Base-by-base conservation (phyloP, 2,329 filamentous ascomycete genomes). In the Colletotrichum acutatum region DNA sequence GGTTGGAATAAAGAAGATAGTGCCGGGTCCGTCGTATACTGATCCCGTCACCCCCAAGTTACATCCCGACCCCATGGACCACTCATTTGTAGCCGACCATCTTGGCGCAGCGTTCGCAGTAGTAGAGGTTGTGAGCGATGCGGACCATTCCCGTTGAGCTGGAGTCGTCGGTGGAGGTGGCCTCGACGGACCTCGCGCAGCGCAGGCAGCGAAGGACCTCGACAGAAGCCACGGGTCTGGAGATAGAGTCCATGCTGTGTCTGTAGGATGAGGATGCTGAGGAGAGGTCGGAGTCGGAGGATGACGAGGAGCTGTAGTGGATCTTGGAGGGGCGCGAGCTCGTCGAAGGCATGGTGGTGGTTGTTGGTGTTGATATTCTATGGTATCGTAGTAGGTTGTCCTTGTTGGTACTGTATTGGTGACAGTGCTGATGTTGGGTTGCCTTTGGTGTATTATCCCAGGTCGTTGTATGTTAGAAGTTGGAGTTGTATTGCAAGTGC, bases 41-140 rank as follows among this genome's bases (percentile, higher is more conserved):
- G n/a, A 22, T 54, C 61, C 61, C 66, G 30, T 64, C 66, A 70
- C 52, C 68, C 68, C 12, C 19, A 19, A 30, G n/a, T 32, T 24
- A 34, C 30, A 16, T 56, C 28, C 32, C 52, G 42, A 46, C 32
- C 5, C 26, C 4, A 2, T 19, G 53, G 60, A 28, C 42, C 49
- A 56, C 77, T 88, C 87, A 91, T 79, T 87, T 89, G 81, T 91
- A 92, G 76, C 90, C 90, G 37, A 90, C 89, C 79, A 90, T 89
- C 78, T 87, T 88, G 72, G 90, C 90, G 79, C 90, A 92, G 46
- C 89, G 86, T 72, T 88, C 85, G 82, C 90, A 92, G 82, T 92
- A 92, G 83, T 92, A 92, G 74, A 92, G 87, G 80, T 91, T 91
- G 80, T 89, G 88, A 2, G 90, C 89, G 74, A 92, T 90, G 77